Evolutionary conservation across 2,329 filamentous ascomycete species (phyloP), one percentile per base, ranked within the genome.

Genomic region (Aureobasidium sp.): DNA sequence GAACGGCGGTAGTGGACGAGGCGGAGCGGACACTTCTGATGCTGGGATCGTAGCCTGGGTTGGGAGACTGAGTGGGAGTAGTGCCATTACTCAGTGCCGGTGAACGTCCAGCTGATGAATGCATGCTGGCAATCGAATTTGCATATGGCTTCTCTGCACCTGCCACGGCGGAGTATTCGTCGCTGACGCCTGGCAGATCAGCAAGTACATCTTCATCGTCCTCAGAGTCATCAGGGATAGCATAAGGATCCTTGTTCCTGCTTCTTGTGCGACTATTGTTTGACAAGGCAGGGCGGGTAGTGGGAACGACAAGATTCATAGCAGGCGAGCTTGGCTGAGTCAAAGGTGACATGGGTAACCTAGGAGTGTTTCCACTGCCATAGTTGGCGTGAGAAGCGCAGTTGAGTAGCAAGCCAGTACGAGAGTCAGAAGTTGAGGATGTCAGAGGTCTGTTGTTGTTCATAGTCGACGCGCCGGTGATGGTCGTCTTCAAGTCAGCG

Each of bases 161-260:
- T 17, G 22, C 45, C 2, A 38, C 24, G 16, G 68, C 64, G 40
- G 61, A 59, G 37, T 59, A 62, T 11, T 32, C 32, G 27, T 58
- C 55, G 10, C 66, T 66, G 14, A 67, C 68, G 32, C 53, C 61
- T 2, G 74, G 73, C 52, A 77, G 69, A 12, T 70, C 70, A 12
- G 32, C 38, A n/a, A 52, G 37, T 25, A 40, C 37, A 17, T 50
- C 47, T 11, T 66, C 75, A 12, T 49, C 45, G 4, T 83, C 83
- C 51, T 86, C 81, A 32, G 71, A 67, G 5, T 69, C 68, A 4
- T 68, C 74, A 63, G 96, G 90, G 58, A 97, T 88, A n/a, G 90
- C 88, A 60, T 97, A 97, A 0, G 91, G 93, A 63, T 98, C 93
- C 54, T 81, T 86, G 48, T 90, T 81, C 24, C 88, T 83, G 40